Conservation (phyloP, 805 yeast genomes). For the Yarrowia divulgata region DNA sequence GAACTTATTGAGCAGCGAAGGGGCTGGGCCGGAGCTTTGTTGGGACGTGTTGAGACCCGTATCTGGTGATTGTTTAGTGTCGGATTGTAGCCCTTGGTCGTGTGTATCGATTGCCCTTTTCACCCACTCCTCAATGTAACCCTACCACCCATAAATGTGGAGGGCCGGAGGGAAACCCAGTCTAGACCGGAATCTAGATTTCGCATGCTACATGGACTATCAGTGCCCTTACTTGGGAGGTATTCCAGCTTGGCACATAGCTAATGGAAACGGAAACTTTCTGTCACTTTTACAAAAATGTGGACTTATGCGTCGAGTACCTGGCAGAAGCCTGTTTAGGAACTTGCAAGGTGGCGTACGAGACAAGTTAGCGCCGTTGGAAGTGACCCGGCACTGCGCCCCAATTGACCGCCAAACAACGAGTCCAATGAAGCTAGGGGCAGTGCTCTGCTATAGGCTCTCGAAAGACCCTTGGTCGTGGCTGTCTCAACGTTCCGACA, state of each 20-base stretch:
- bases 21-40: not conserved
- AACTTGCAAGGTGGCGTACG: not conserved
- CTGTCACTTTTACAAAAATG: not conserved
- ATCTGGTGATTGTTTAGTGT: not conserved
- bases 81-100: not conserved
- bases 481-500: not conserved
- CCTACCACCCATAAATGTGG: not conserved
- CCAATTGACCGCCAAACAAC: not conserved
- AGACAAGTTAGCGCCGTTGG: not conserved
- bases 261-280: not conserved
- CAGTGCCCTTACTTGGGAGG: slow-evolving; percentile 5
- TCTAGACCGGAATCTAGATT: slow-evolving; percentile 30
- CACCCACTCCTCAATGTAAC: not conserved
- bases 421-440: not conserved
- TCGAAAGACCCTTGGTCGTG: not conserved
- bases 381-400: slow-evolving; percentile 4
- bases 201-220: slow-evolving; percentile 2
- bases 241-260: not conserved
- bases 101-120: not conserved
- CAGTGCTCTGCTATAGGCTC: not conserved
- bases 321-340: slow-evolving; percentile 21
- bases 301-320: slow-evolving; percentile 25
- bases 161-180: not conserved
- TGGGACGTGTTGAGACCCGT: not conserved
- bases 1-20: not conserved